These are phyloP conservation scores for Trametes villosa DNA, from an alignment of 768 basidiomycete genomes.

Conservation along the genomic window DNA sequence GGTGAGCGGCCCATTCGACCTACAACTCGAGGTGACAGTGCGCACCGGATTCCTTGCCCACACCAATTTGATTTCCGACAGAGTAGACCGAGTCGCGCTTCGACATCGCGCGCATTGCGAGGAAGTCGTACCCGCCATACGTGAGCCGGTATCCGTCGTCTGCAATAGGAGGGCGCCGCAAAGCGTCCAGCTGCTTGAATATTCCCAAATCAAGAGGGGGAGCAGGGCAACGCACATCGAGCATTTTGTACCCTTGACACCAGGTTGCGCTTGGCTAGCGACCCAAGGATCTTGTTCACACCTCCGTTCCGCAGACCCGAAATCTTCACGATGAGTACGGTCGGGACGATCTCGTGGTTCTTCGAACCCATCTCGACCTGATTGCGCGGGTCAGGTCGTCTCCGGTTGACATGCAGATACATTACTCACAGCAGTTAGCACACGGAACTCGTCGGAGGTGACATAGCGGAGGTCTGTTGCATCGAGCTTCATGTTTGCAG, in stretches of 20 bases:
- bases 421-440: conserved; percentile 81
- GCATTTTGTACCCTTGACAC: conserved; percentile 89
- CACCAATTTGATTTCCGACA: conserved; percentile 97
- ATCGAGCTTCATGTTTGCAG: conserved; percentile 79
- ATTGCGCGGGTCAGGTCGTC: no score
- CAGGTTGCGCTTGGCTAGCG: conserved; percentile 88
- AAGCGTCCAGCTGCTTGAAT: background rate
- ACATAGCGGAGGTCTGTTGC: conserved; percentile 94
- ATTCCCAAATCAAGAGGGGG: background rate
- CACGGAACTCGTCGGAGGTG: conserved; percentile 89
- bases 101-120: conserved; percentile 91
- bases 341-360: conserved; percentile 96
- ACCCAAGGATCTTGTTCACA: conserved; percentile 90
- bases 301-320: conserved; percentile 92
- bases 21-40: background rate
- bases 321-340: conserved; percentile 85
- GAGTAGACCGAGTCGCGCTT: conserved; percentile 88
- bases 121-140: conserved; percentile 97
- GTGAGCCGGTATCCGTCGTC: conserved; percentile 98
- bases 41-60: conserved; percentile 95
- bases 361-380: conserved; percentile 98
- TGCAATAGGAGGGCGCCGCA: conserved; percentile 35
- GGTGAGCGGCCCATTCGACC: background rate
- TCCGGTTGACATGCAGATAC: no score
- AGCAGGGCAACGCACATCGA: conserved; percentile 66